A percentile compares a stretch with the other conserved stretches of the same genome.
Conservation (phyloP, 306 rosid species). For the Cucurbita moschata region DNA sequence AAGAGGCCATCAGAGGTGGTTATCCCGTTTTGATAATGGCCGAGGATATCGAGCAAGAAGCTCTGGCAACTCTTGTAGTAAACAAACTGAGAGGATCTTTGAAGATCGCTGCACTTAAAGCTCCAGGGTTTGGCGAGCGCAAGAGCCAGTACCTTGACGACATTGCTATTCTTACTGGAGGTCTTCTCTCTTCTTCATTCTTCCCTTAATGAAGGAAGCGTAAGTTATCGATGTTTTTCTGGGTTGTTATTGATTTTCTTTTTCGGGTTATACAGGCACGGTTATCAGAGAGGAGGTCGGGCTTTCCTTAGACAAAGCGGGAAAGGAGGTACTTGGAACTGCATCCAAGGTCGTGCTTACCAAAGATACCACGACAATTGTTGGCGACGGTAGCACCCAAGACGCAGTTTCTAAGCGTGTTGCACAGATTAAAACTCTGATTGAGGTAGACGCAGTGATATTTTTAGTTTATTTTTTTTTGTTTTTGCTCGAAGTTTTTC, state of each 20-base stretch:
- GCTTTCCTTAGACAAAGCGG: slow-evolving; percentile 79
- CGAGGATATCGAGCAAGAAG: slow-evolving; percentile 96
- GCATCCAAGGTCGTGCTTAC: slow-evolving; percentile 97
- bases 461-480: neutral
- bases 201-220: neutral
- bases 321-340: slow-evolving; percentile 76
- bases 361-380: slow-evolving; percentile 76
- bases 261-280: slow-evolving; percentile 40
- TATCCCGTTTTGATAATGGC: slow-evolving; percentile 73
- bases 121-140: slow-evolving; percentile 99
- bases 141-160: slow-evolving; percentile 99
- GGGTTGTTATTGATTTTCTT: neutral
- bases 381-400: slow-evolving; percentile 96
- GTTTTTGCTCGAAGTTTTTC: neutral
- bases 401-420: slow-evolving; percentile 90
- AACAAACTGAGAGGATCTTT: slow-evolving; percentile 92
- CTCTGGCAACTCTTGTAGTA: slow-evolving; percentile 91
- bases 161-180: slow-evolving; percentile 92
- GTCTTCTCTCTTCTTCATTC: slow-evolving; percentile 13
- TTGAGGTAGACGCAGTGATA: slow-evolving; percentile 39
- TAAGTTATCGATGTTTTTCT: neutral
- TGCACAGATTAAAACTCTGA: slow-evolving; percentile 68
- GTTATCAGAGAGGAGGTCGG: slow-evolving; percentile 96
- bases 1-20: slow-evolving; percentile 91
- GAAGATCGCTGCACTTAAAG: slow-evolving; percentile 96